phyloP scores from a whole-genome alignment of 1,139 yeast genomes.

The Nadsonia starkeyi-henricii region DNA sequence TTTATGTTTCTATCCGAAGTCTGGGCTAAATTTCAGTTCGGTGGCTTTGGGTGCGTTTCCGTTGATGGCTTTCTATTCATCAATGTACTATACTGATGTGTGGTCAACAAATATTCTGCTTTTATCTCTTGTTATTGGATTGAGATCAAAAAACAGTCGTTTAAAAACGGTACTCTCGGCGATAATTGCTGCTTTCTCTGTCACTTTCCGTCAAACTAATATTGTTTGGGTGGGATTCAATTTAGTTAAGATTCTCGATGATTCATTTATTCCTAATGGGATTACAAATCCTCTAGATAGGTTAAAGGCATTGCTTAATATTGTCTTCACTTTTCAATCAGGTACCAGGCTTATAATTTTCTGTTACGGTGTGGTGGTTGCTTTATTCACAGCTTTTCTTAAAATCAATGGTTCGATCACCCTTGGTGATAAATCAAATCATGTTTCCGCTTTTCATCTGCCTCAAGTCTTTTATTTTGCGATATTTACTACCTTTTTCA shows the following conservation, averaged over 20 bases:
- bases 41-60: constrained; percentile 43
- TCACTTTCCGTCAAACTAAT: constrained; percentile 81
- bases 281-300: constrained; percentile 4
- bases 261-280: not conserved
- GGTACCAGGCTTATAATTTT: constrained; percentile 16
- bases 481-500: constrained; percentile 45
- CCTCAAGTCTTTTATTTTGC: constrained; percentile 75
- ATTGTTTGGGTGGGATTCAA: constrained; percentile 70
- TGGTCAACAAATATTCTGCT: constrained; percentile 72
- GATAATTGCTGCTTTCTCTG: constrained; percentile 17
- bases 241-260: constrained; percentile 13
- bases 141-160: constrained; percentile 5
- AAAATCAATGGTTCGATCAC: constrained; percentile 61
- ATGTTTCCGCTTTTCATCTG: constrained; percentile 51
- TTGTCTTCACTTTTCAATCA: not conserved
- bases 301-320: not conserved
- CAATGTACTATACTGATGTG: constrained; percentile 80
- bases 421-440: constrained; percentile 82
- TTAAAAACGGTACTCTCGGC: constrained; percentile 12
- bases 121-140: constrained; percentile 31
- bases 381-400: constrained; percentile 42
- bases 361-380: constrained; percentile 43
- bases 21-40: constrained; percentile 4
- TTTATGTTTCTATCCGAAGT: constrained; percentile 13
- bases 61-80: constrained; percentile 54